These are phyloP conservation scores for Termitomyces sp. DNA, from an alignment of 768 basidiomycete genomes.

Conservation along the genomic window DNA sequence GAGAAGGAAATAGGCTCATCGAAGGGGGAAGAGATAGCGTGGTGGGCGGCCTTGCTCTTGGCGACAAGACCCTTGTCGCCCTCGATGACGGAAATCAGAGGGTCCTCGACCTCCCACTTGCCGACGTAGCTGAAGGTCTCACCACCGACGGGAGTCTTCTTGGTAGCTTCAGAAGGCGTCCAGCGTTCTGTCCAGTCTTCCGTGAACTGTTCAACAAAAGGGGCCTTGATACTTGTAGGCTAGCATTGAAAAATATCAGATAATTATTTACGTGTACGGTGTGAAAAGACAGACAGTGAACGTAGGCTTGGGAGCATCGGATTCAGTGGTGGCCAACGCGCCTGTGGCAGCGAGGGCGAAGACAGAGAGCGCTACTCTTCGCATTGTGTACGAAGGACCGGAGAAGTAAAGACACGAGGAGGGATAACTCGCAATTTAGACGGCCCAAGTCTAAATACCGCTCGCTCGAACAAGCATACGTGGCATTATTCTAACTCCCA, in stretches of 20 bases:
- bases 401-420: conserved; percentile 36
- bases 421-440: conserved; percentile 27
- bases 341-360: conserved; percentile 66
- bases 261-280: conserved; percentile 13
- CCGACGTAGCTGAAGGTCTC: conserved; percentile 99
- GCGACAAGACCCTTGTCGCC: conserved; percentile 93
- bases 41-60: conserved; percentile 96
- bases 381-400: conserved; percentile 80
- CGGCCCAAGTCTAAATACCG: conserved; percentile 36
- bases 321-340: conserved; percentile 56
- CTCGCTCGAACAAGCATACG: conserved; percentile 33
- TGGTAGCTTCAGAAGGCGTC: conserved; percentile 96
- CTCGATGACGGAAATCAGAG: conserved; percentile 68
- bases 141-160: conserved; percentile 93
- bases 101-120: conserved; percentile 94
- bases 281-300: conserved; percentile 56
- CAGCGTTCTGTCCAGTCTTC: conserved; percentile 89
- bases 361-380: conserved; percentile 83
- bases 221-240: conserved; percentile 78
- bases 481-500: conserved; percentile 41
- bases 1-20: conserved; percentile 72
- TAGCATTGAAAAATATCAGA: conserved; percentile 29
- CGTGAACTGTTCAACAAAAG: conserved; percentile 96
- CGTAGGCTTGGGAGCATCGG: conserved; percentile 53
- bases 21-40: conserved; percentile 97